Evolutionary conservation across 1,139 yeast species (phyloP), one percentile per base, ranked within the genome.

Genomic region (Pichia inconspicua): DNA sequence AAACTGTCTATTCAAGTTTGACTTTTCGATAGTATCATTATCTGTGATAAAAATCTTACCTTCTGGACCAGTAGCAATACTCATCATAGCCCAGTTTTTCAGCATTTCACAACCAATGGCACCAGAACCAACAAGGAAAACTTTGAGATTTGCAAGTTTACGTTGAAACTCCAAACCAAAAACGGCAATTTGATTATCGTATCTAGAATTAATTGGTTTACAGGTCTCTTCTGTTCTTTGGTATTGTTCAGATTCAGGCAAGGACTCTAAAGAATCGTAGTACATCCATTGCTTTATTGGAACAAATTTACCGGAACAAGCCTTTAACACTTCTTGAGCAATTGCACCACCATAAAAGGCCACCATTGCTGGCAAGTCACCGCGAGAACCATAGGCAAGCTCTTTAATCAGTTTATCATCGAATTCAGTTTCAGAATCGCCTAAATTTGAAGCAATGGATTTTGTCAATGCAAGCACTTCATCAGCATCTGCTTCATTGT

Each of bases 71-170:
- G 95, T 75, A 34, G 96, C 97, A 49, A 92, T 72, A 44, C 99
- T 98, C 81, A 90, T 77, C 78, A 92, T 77, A 9, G 98, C 97
- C 97, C 97, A 92, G 64, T 89, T 90, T 69, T 92, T 92, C 62
- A 92, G 75, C 94, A 94, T 92, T 70, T 92, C 99, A 71, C 99
- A 92, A 43, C 99, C 99, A 73, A 92, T 92, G 38, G 99, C 99
- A 64, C 99, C 99, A 2, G 97, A 80, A 45, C 99, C 99, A 40
- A 92, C 98, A 56, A 92, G 73, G 66, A 92, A 92, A 5, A 90
- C 88, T 62, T 78, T 84, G 55, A 86, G 71, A 66, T 90, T 87
- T 42, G 87, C 78, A 53, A 92, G 69, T 45, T 71, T 72, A 59
- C 84, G 79, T 62, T 87, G 92, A 70, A 78, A 88, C 40, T 78